Base-by-base conservation (phyloP, 2,329 filamentous ascomycete species). In the Gaeumannomyces tritici region DNA sequence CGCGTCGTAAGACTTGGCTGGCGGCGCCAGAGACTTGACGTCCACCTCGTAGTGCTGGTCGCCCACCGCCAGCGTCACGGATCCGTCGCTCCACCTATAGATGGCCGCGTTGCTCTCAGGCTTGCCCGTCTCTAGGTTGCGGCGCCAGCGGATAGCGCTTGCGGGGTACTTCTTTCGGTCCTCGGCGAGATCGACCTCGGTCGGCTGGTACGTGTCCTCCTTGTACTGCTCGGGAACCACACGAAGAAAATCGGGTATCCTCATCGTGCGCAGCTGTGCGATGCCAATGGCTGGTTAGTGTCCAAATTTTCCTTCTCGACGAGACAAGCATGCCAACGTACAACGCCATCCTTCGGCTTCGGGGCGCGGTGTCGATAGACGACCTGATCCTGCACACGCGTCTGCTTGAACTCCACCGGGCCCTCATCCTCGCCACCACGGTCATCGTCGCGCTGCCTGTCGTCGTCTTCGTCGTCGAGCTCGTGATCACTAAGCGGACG, bases 51-150 rank as follows among this genome's bases (percentile, higher is more conserved):
- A 93, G 69, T 93, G 89, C 66, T 87, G 85, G 64, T 85, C 86
- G 18, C 89, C 90, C 28, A 93, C 79, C n/a, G 88, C 84, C 28
- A 93, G 77, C 13, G 89, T 92, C 21, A 90, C 77, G 4, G 88
- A 91, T 31, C 90, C 90, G 70, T 93, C 90, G 65, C 87, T 91
- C 90, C 90, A 93, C 67, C 84, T 83, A 70, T 90, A 84, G 33
- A 93, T 77, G 65, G 87, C 83, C 2, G 90, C 84, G 71, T 93
- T 93, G 70, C 89, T 92, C 70, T 89, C 84, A 15, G 92, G 78
- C 65, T 85, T 77, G 59, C 83, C 81, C 1, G 85, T 88, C n/a
- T 80, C 80, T 12, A 85, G 79, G 63, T 90, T 86, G 69, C 82
- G 84, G 62, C 88, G 85, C 75, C 87, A 90, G 64, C 89, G 86